Base-by-base conservation (phyloP, 768 basidiomycete genomes). In the Collybiopsis luxurians region DNA sequence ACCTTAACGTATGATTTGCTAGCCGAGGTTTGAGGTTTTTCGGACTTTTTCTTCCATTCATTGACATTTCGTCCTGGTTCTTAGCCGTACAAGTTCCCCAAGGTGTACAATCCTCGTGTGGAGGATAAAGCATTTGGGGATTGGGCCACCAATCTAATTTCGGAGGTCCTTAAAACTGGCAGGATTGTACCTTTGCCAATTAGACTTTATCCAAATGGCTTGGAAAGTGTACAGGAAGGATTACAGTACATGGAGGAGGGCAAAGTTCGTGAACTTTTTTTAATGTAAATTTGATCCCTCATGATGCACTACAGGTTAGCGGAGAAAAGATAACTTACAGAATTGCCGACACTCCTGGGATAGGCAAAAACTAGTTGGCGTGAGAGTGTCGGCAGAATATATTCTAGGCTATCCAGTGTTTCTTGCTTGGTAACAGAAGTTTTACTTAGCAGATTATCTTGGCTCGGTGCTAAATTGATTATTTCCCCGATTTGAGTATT, bases 161-260 rank as follows among this genome's bases (percentile, higher is more conserved):
- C 52, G 26, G 38, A 39, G 15, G 38, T 53, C 4, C 52, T 53
- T 13, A 43, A 39, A 19, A 26, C 36, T 19, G 52, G 52, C 11
- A 53, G 42, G 15, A n/a, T 53, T 24, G 38, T 39, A 13, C 52
- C 52, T n/a, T 23, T 53, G 1, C 52, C 52, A 3, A 43, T 53
- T 13, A 53, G 42, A 42, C 38, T 53, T 39, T 40, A 40, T 28
- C 52, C 52, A 3, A 50, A 58, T 36, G 62, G 62, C 4, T 55
- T 63, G 7, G 51, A 44, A 6, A 50, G 51, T 19, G 46, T 61
- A 13, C 57, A 49, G 9, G 61, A 63, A 13, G 62, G 62, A 1
- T 48, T 63, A 24, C 46, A 52, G 21, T 63, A 59, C 34, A 38
- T 57, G 56, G 46, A 58, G 55, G 30, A 43, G 12, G 62, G 62